Conservation (phyloP, 257 asterid species). For the Salvia hispanica region DNA sequence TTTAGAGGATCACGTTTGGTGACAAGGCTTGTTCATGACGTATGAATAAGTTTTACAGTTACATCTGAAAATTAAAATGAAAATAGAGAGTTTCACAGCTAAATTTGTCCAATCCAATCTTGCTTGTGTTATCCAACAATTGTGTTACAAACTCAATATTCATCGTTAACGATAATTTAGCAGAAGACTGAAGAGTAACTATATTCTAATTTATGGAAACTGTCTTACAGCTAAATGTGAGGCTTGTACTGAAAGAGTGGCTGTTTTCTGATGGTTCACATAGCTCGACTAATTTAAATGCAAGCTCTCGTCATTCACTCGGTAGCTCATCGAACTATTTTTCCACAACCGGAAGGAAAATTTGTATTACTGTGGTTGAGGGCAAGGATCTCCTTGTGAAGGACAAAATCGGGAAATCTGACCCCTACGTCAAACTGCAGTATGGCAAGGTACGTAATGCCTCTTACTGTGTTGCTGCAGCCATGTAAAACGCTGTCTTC, state of each 20-base stretch:
- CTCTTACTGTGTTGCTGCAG: conserved; percentile 6
- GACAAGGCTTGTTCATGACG: background rate
- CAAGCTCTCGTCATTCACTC: conserved; percentile 51
- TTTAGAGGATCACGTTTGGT: background rate
- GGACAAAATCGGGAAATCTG: conserved; percentile 77
- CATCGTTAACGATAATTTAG: background rate
- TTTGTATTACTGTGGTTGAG: conserved; percentile 64
- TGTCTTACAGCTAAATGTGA: conserved; percentile 73
- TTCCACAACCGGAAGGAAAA: conserved; percentile 78
- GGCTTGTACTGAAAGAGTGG: conserved; percentile 91
- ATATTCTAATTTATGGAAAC: conserved; percentile 1
- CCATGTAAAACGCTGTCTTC: background rate
- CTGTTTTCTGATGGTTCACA: conserved; percentile 88
- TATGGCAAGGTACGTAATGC: conserved; percentile 76
- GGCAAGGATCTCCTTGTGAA: conserved; percentile 76
- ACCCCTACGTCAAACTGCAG: conserved; percentile 77
- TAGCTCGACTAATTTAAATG: conserved; percentile 43
- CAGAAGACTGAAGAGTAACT: background rate
- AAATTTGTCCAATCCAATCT: background rate
- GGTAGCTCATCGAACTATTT: conserved; percentile 51
- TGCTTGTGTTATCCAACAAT: background rate
- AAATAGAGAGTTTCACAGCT: background rate
- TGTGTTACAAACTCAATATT: background rate
- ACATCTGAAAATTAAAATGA: background rate
- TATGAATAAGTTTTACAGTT: background rate